Base-by-base conservation (phyloP, 2,329 filamentous ascomycete genomes). In the Venturia pyrina region DNA sequence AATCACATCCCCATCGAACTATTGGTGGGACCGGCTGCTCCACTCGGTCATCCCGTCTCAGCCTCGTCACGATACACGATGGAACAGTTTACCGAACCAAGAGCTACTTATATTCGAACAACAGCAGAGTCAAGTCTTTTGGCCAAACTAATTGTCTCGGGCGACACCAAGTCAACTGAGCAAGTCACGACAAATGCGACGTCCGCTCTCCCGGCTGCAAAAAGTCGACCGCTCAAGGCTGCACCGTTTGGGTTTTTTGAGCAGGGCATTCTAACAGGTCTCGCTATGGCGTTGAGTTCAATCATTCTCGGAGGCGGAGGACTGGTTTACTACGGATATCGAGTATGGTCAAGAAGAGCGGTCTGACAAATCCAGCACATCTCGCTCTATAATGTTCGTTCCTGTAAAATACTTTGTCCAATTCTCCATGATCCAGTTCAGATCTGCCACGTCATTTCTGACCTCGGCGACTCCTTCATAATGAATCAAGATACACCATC, bases 1-100 rank as follows among this genome's bases (percentile, higher is more conserved):
- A 88, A 88, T 71, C 81, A 85, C 64, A 78, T 88, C 7, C 85
- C 85, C 0, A 68, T 75, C 1, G 78, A 82, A 43, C 74, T 88
- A 1, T 78, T 88, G 4, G 70, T 78, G 53, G 78, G 75, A 1
- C 78, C 75, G 3, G 75, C 75, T 34, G 73, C 75, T 34, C 78
- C 76, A 19, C 28, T 71, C 68, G n/a, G 69, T 69, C 69, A 69
- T 63, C 50, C 71, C 67, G 21, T 72, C 68, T 61, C 72, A 70
- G 41, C 69, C 67, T 62, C 71, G 67, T 57, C 57, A 7, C 76
- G 80, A 28, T 84, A 83, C 69, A 73, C 72, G 10, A 70, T 70
- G 3, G 70, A 74, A 0, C 78, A 80, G 67, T 83, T 85, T 71
- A 78, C 80, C 1, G 65, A 75, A 1, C 71, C 78, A 0, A 75